Evolutionary conservation across 352 stramenopile genomes (phyloP).

Genomic region (Phytopythium boreale): DNA sequence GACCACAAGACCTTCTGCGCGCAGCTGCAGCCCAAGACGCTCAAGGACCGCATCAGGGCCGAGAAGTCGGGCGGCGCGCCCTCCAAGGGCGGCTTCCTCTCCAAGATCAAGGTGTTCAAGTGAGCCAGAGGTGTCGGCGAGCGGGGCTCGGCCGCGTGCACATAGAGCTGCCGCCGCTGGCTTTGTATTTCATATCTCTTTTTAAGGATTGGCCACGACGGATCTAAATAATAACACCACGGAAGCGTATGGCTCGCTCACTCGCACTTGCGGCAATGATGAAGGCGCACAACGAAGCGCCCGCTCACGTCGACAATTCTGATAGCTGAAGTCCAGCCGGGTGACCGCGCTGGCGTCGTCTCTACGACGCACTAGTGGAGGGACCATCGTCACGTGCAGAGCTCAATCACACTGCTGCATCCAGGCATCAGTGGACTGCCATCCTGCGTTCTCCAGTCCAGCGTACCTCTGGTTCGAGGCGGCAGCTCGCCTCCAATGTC

Average conservation of each 20-base stretch:
- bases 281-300: no score
- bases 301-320: background rate
- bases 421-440: no score
- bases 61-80: conserved; percentile 41
- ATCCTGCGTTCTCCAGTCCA: no score
- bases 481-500: no score
- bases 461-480: no score
- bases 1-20: conserved; percentile 79
- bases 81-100: conserved; percentile 58
- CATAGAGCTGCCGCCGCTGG: background rate
- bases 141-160: background rate
- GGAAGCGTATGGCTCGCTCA: background rate
- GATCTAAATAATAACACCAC: background rate
- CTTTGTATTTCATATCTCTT: background rate
- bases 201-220: background rate
- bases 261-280: background rate
- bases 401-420: no score
- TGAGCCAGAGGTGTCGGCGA: background rate
- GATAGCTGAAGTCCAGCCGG: background rate
- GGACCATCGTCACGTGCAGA: no score
- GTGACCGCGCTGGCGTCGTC: background rate
- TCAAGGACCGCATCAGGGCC: conserved; percentile 72
- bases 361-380: background rate
- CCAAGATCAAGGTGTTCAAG: conserved; percentile 72
- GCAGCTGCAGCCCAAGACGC: conserved; percentile 64